A percentile compares a stretch with the other conserved stretches of the same genome.
phyloP scores from a whole-genome alignment of 2,329 filamentous ascomycete genomes.

The Periconia sp. region DNA sequence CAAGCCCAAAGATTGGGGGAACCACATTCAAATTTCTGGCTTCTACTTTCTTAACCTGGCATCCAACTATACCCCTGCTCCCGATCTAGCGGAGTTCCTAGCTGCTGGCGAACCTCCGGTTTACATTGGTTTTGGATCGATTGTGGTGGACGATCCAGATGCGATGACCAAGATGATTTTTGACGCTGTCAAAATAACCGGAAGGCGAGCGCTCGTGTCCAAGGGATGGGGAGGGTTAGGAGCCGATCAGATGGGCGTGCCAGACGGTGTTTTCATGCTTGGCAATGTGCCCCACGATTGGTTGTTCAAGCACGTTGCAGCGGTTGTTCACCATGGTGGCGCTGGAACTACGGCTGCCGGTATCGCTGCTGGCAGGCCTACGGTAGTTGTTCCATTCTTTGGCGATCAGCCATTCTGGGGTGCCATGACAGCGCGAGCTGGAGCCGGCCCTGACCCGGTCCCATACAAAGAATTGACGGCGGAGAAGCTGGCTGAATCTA shows the following conservation, averaged over 20 bases:
- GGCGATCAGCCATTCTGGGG: slow-evolving; percentile 48
- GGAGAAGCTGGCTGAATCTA: slow-evolving; percentile 41
- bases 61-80: slow-evolving; percentile 41
- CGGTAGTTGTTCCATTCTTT: slow-evolving; percentile 80
- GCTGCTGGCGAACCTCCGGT: slow-evolving; percentile 44
- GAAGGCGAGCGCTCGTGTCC: slow-evolving; percentile 77
- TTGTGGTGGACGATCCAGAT: slow-evolving; percentile 47
- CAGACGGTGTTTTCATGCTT: slow-evolving; percentile 78
- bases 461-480: slow-evolving; percentile 44
- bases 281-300: slow-evolving; percentile 88
- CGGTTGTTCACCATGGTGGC: slow-evolving; percentile 84
- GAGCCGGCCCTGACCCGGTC: slow-evolving; percentile 44
- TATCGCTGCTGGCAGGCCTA: slow-evolving; percentile 78
- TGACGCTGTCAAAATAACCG: slow-evolving; percentile 53
- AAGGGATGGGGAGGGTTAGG: slow-evolving; percentile 89
- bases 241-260: slow-evolving; percentile 63
- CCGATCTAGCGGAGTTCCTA: slow-evolving; percentile 44
- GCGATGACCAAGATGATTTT: slow-evolving; percentile 46
- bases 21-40: slow-evolving; percentile 44
- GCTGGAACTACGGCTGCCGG: slow-evolving; percentile 86
- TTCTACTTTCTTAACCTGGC: slow-evolving; percentile 46
- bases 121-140: slow-evolving; percentile 47
- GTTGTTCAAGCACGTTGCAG: slow-evolving; percentile 79
- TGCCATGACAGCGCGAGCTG: slow-evolving; percentile 44
- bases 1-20: slow-evolving; percentile 50